Base-by-base conservation (phyloP, 2,329 filamentous ascomycete genomes). In the Fusarium setosum region DNA sequence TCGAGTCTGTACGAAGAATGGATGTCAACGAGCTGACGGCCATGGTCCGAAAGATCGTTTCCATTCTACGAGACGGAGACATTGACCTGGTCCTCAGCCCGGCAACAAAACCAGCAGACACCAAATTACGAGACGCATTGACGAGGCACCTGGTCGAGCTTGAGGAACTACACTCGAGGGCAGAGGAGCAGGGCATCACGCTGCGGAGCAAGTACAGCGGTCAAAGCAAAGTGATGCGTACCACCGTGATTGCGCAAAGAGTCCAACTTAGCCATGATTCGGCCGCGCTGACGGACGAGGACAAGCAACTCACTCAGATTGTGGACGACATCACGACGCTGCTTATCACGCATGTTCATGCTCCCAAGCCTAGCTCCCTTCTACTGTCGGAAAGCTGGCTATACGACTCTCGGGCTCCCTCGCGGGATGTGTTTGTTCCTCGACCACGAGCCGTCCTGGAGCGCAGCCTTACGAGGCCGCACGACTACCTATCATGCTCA, bases 181-280 rank as follows among this genome's bases (percentile, higher is more conserved):
- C 86, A 15, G 74, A 82, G 42, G 76, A 80, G 41, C 73, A 80
- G 5, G 79, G 82, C 10, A 81, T 80, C 34, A 77, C 82, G 5
- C 83, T 96, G 26, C 88, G 90, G 63, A 96, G 90, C 78, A 90
- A 90, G 74, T 92, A 96, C 75, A 90, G 90, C 69, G 84, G 90
- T 11, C 89, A 90, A 65, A 86, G 86, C 77, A 89, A 88, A 65
- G 88, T 91, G 40, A 79, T 93, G 37, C 85, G 93, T 41, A 93
- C 92, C 2, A 95, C 92, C 0, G 88, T 95, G 29, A 88, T 95
- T 49, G 92, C 92, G 15, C 92, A 95, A 73, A 92, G 92, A 73
- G 92, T 96, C 17, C 90, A 94, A 72, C 83, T 96, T 37, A 93
- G 90, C 77, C 91, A 88, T 64, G 90, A 94, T 74, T 89, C 90